Conservation (phyloP, 2,329 filamentous ascomycete genomes). For the Verticillium longisporum region DNA sequence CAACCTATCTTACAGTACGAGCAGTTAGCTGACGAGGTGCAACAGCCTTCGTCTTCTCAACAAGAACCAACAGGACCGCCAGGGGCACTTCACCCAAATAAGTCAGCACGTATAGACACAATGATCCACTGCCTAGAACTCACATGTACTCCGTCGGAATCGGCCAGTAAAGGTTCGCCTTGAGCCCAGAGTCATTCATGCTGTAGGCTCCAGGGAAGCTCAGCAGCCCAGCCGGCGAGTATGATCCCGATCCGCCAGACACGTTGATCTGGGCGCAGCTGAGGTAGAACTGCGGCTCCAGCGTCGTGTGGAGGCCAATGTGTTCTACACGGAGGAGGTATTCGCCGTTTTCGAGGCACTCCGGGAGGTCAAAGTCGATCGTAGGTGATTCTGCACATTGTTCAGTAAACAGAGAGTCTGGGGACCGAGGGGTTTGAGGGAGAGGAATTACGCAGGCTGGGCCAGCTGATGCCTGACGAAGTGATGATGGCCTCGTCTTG, state of each 20-base stretch:
- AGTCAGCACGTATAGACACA: not conserved
- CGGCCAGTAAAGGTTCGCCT: conserved; percentile 34
- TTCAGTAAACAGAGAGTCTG: not conserved
- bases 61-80: not conserved
- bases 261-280: conserved; percentile 25
- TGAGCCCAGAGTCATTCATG: conserved; percentile 28
- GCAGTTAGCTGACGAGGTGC: too few relatives aligned
- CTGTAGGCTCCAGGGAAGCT: conserved; percentile 31
- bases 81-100: not conserved
- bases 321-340: conserved; percentile 36
- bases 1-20: too few relatives aligned
- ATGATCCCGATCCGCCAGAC: conserved; percentile 29
- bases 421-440: not conserved
- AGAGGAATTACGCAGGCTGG: conserved; percentile 22
- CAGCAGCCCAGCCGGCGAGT: conserved; percentile 24
- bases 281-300: conserved; percentile 37
- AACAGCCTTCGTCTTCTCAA: not conserved
- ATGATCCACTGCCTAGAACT: not conserved
- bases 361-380: conserved; percentile 33
- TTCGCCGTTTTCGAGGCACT: conserved; percentile 32
- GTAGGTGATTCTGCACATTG: not conserved
- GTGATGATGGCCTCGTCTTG: conserved; percentile 30
- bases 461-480: conserved; percentile 29
- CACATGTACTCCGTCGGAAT: conserved; percentile 28
- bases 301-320: conserved; percentile 33